Percentiles rank a stretch among this genome's conserved stretches.
These are phyloP conservation scores for Aspergillus melleus DNA, from an alignment of 2,329 filamentous ascomycete genomes.

Conservation along the genomic window DNA sequence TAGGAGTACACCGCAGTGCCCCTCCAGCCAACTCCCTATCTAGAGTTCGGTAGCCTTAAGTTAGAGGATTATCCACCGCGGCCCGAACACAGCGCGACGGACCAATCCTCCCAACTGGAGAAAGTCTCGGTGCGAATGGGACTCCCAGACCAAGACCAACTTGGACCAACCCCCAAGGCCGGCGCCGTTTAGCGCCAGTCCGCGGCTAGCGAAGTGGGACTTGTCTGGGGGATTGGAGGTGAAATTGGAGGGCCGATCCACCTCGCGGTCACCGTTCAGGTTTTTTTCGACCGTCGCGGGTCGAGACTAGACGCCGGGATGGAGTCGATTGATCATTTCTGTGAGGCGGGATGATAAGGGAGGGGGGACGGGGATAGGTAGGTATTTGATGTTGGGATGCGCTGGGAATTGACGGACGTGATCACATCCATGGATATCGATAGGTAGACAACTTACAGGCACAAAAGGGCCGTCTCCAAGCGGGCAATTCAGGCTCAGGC, in stretches of 20 bases:
- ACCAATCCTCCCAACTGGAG: background rate
- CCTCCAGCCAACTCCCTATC: background rate
- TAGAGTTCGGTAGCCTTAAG: background rate
- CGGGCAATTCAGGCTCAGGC: too few relatives aligned
- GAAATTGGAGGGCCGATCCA: slow-evolving; percentile 3
- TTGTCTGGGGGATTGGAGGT: slow-evolving; percentile 6
- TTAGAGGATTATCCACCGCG: background rate
- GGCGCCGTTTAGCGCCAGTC: background rate
- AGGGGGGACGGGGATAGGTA: background rate
- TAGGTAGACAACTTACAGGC: background rate
- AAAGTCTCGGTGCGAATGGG: background rate
- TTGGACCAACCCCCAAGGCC: background rate
- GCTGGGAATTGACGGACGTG: too few relatives aligned
- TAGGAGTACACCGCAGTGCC: too few relatives aligned
- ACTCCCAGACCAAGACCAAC: background rate
- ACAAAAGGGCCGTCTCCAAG: background rate
- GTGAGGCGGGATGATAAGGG: too few relatives aligned
- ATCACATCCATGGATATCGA: too few relatives aligned
- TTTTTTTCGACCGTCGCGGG: background rate
- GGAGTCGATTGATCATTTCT: background rate
- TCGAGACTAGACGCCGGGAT: background rate
- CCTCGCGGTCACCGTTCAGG: background rate
- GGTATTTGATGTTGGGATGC: background rate
- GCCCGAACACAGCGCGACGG: background rate
- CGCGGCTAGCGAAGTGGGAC: slow-evolving; percentile 9